Base-by-base conservation (phyloP, 352 stramenopile genomes). In the Pythium brachiatum region DNA sequence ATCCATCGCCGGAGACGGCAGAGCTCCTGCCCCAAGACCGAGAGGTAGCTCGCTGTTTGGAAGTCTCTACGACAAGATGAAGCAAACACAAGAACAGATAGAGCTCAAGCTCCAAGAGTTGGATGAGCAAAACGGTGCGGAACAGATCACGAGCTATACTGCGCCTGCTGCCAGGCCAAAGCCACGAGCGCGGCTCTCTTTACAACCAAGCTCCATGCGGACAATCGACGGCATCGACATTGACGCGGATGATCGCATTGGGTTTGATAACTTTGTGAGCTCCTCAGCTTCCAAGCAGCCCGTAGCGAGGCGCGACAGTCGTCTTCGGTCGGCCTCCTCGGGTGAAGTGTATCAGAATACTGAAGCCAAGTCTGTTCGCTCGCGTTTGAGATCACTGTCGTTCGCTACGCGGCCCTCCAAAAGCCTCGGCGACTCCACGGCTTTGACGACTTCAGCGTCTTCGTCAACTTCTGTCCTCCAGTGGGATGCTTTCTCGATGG, bases 221-320 rank as follows among this genome's bases (percentile, higher is more conserved):
- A 52, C 32, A 41, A 32, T 61, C 53, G n/a, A 47, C 2, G 39
- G 39, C 39, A 39, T 62, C 1, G 32, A 23, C 26, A 27, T 59
- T 5, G 38, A 54, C 8, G 54, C 57, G 4, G 20, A 48, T 7
- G 44, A 46, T 25, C 58, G 41, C 29, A 66, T 72, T 26, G 68
- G 60, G 9, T 74, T 81, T 53, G 68, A 73, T 31, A 69, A 74
- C 21, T 79, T 77, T 38, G 55, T 69, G 15, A 38, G 53, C 57
- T n/a, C 43, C 15, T 0, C 7, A 15, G 32, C 8, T 1, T 21
- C 50, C 6, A 13, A 16, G 1, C 61, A 27, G 15, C 31, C 44
- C 0, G n/a, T 48, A 20, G n/a, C 62, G 36, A 57, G 65, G 26
- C 53, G 60, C 18, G 53, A 68, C 16, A 67, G 46, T 44, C 57